A percentile compares a stretch with the other conserved stretches of the same genome.
Conservation (phyloP, 441 rosid species). For the Populus tomentosa region DNA sequence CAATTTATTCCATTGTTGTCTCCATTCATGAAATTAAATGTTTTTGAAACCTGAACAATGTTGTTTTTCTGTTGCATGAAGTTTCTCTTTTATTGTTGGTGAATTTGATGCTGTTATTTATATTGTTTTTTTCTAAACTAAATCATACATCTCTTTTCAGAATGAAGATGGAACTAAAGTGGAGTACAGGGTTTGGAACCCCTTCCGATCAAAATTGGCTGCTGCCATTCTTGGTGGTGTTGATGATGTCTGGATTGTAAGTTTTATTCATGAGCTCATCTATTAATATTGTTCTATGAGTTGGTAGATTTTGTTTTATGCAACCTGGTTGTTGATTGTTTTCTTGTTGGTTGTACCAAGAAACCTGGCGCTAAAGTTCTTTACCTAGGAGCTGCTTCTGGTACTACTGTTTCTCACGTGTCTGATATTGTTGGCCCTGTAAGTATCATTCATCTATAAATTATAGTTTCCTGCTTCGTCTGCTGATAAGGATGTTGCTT, state of each 20-base stretch:
- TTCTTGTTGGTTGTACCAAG: constrained; percentile 18
- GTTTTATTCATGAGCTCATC: constrained; percentile 10
- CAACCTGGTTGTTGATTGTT: not conserved
- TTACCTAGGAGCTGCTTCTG: constrained; percentile 86
- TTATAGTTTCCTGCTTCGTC: too few species aligned
- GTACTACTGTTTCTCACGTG: constrained; percentile 76
- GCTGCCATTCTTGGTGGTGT: constrained; percentile 96
- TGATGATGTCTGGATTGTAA: constrained; percentile 83
- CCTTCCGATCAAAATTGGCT: constrained; percentile 88
- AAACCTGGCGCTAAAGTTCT: constrained; percentile 77
- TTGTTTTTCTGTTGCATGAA: not conserved
- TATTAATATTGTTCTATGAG: not conserved
- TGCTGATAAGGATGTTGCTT: not conserved
- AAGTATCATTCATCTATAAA: constrained; percentile 18
- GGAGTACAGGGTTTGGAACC: constrained; percentile 93
- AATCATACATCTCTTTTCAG: constrained; percentile 23
- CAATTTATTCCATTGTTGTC: not conserved
- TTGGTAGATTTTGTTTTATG: not conserved
- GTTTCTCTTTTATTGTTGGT: not conserved
- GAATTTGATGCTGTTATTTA: not conserved
- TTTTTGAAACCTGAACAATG: not conserved
- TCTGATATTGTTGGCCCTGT: constrained; percentile 91
- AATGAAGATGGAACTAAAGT: constrained; percentile 86
- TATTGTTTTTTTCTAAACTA: not conserved
- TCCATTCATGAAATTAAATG: not conserved